Evolutionary conservation across 2,329 filamentous ascomycete genomes (phyloP), one percentile per base, ranked within the genome.

Genomic region (Colletotrichum godetiae): DNA sequence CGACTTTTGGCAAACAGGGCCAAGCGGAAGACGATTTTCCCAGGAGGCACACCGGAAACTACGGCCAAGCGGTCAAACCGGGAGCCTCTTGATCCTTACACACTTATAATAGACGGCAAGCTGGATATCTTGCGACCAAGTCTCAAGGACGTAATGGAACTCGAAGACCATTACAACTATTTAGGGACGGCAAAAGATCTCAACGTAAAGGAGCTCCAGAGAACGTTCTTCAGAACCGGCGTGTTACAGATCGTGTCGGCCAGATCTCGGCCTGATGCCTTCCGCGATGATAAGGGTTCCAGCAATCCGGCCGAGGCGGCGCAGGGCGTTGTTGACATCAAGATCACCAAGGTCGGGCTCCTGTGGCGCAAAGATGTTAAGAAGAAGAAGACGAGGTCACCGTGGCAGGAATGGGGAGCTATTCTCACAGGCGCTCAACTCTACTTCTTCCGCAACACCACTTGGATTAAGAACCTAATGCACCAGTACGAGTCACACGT

Each of bases 321-420:
- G 76, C 94, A 95, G 3, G 97, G 97, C 13, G 93, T 99, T 72
- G 96, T 99, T 12, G 96, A 98, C 82, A 97, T 99, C 80, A 98
- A 98, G 78, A 93, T 98, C 58, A 98, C 96, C 57, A 99, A 98
- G 82, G 95, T 99, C 62, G 97, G 97, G 4, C 86, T 98, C 1
- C 82, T 99, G 37, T 99, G 97, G 97, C 92, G 97, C 57, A 99
- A 99, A 81, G 95, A 98, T 76, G 86, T 89, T 1, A 98, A 97
- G 84, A 98, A 96, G 84, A 96, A 97, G 84, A 97, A 97, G 82
- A 93, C 95, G 0, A 90, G 96, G 56, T 98, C 96, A 12, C 96
- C 97, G 1, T 99, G 97, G 97, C 96, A 98, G 80, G 97, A 99
- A 87, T 99, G 97, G 97, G 97, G 97, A 65, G 97, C 95, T 29